Conservation (phyloP, 2,329 filamentous ascomycete genomes). For the Basipetospora chlamydospora region DNA sequence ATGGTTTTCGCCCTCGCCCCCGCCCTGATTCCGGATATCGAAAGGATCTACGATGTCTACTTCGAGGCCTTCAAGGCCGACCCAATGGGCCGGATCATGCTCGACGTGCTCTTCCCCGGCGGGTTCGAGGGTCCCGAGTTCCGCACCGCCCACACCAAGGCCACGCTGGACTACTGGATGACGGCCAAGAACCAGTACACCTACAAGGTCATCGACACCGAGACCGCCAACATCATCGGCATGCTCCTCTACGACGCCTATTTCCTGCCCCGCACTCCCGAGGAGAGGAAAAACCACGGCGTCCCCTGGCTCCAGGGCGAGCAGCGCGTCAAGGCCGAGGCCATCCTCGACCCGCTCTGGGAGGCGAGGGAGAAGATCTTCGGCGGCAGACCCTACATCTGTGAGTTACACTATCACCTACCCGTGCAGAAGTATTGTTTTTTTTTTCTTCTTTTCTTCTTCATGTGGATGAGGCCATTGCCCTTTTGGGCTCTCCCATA, state of each 20-base stretch:
- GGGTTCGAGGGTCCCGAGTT: slow-evolving; percentile 20
- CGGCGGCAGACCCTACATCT: slow-evolving; percentile 23
- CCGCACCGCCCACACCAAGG: slow-evolving; percentile 26
- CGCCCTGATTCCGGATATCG: slow-evolving; percentile 29
- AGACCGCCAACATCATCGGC: slow-evolving; percentile 26
- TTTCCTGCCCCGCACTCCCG: slow-evolving; percentile 19
- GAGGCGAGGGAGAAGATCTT: slow-evolving; percentile 25
- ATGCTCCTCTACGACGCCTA: slow-evolving; percentile 32
- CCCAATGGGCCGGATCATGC: slow-evolving; percentile 22
- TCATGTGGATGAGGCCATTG: too few relatives aligned
- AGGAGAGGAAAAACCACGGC: slow-evolving; percentile 27
- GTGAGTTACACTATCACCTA: slow-evolving; percentile 20
- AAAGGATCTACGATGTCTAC: slow-evolving; percentile 29
- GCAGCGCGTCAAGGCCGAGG: slow-evolving; percentile 26
- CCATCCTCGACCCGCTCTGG: slow-evolving; percentile 24
- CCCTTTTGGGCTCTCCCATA: too few relatives aligned
- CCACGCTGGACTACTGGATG: slow-evolving; percentile 24
- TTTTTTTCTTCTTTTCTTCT: slow-evolving; percentile 10
- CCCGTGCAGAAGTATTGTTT: too few relatives aligned
- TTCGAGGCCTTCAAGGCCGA: slow-evolving; percentile 28
- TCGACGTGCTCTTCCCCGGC: slow-evolving; percentile 25
- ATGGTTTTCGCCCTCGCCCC: slow-evolving; percentile 28
- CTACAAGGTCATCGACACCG: slow-evolving; percentile 29
- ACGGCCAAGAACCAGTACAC: slow-evolving; percentile 27
- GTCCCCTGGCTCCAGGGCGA: slow-evolving; percentile 30